Evolutionary conservation across 108 stramenopile genomes (phyloP), one percentile per base, ranked within the genome.

Genomic region (Skeletonema menzelii): DNA sequence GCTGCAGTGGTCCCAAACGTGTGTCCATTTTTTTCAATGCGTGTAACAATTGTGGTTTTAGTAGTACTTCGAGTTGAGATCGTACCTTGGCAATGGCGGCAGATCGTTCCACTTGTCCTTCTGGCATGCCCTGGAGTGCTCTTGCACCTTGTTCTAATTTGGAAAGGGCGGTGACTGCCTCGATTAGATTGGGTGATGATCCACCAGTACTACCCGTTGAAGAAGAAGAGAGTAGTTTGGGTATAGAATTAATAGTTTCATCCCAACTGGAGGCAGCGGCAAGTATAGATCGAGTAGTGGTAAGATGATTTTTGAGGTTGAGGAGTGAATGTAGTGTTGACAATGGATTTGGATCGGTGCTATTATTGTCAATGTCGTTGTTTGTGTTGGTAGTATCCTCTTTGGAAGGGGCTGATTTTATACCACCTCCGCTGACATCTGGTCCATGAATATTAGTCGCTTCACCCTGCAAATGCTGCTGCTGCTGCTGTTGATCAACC

Each of bases 211-310:
- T 46, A 46, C 44, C 14, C 10, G 37, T 37, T 4, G 70, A 42
- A 7, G 64, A 35, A 0, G 67, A 28, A 1, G 73, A 32, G 37
- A 89, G 67, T 11, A 94, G 67, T 2, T 84, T 82, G 2, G 91
- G 78, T 56, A 92, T 82, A 26, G 80, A 79, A 12, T 69, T 30
- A 38, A 90, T 71, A 19, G 89, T 91, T 32, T 84, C 83, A 77
- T 91, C 91, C 91, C 89, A 94, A 22, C 84, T 87, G 4, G 90
- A 80, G 2, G 93, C 91, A 0, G 93, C 93, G 0, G 81, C 75
- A 35, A 94, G 69, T 55, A 94, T 84, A n/a, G 86, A 75, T 27
- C 89, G 82, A 17, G 89, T 87, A 17, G 77, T 44, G 19, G 69
- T 55, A 0, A 94, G 70, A 73, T 94, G 88, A 27, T 86, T 70